These are phyloP conservation scores for Kregervanrija delftensis DNA, from an alignment of 805 yeast genomes.

Conservation along the genomic window DNA sequence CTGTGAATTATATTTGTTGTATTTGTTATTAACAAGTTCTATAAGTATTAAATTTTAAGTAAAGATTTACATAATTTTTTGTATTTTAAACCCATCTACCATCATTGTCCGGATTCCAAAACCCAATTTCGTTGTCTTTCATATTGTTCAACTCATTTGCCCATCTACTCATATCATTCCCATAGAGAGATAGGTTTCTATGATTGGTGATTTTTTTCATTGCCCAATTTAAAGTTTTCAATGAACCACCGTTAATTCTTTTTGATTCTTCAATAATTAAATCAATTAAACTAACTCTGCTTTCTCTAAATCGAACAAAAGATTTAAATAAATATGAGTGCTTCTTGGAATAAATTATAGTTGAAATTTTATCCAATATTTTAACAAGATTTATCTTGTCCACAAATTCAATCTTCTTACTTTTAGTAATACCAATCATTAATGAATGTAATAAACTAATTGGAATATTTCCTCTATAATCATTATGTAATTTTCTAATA, in stretches of 20 bases:
- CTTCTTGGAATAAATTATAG: slow-evolving; percentile 12
- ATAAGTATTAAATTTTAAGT: no score
- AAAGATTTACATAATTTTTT: no score
- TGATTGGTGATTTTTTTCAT: slow-evolving; percentile 15
- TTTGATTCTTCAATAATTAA: slow-evolving; percentile 16
- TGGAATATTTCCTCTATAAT: slow-evolving; percentile 21
- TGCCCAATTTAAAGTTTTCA: slow-evolving; percentile 20
- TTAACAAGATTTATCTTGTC: slow-evolving; percentile 16
- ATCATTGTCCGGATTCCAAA: slow-evolving; percentile 15
- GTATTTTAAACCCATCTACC: slow-evolving; percentile 2
- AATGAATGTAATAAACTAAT: slow-evolving; percentile 18
- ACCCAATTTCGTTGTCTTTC: slow-evolving; percentile 18
- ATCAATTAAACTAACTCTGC: slow-evolving; percentile 16
- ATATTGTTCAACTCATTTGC: slow-evolving; percentile 13
- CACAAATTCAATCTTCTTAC: slow-evolving; percentile 6
- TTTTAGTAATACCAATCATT: slow-evolving; percentile 18
- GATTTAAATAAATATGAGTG: slow-evolving; percentile 10
- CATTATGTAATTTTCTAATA: slow-evolving; percentile 11
- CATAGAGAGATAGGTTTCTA: slow-evolving; percentile 7
- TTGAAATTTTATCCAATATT: slow-evolving; percentile 17
- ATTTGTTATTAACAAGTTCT: no score
- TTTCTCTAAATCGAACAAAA: slow-evolving; percentile 11
- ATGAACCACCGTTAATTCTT: slow-evolving; percentile 14
- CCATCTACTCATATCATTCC: slow-evolving; percentile 16
- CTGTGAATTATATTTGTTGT: no score